Conservation (phyloP, 2,329 filamentous ascomycete species). For the Ilyonectria mors-panacis region DNA sequence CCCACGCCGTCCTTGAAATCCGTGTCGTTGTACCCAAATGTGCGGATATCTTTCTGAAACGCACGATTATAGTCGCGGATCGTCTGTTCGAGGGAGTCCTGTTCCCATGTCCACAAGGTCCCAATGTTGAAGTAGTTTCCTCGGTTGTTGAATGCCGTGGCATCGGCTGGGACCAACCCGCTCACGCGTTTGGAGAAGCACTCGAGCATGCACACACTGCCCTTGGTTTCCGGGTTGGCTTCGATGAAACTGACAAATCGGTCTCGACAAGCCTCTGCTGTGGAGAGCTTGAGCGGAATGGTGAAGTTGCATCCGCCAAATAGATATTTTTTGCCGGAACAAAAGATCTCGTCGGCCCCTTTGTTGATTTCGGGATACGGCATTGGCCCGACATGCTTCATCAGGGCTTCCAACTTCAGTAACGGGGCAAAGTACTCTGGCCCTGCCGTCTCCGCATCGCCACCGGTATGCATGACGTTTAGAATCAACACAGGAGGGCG, state of each 20-base stretch:
- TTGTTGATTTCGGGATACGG: constrained; percentile 60
- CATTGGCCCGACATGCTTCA: constrained; percentile 56
- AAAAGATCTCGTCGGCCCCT: constrained; percentile 54
- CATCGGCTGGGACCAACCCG: constrained; percentile 32
- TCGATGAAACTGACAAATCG: constrained; percentile 37
- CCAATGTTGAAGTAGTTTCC: constrained; percentile 45
- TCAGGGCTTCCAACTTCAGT: constrained; percentile 54
- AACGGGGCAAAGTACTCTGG: constrained; percentile 53
- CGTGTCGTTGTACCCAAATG: constrained; percentile 42
- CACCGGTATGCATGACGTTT: constrained; percentile 41
- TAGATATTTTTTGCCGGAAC: constrained; percentile 54
- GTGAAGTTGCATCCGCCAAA: constrained; percentile 62
- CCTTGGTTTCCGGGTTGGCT: constrained; percentile 27
- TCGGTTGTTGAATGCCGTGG: constrained; percentile 44
- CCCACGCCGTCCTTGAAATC: constrained; percentile 24
- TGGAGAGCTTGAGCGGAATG: constrained; percentile 53
- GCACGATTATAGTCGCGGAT: constrained; percentile 42
- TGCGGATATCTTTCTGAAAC: constrained; percentile 38
- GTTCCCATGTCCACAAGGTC: constrained; percentile 36
- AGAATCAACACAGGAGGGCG: constrained; percentile 36
- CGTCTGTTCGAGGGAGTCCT: constrained; percentile 33
- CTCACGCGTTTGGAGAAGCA: constrained; percentile 36
- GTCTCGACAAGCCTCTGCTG: constrained; percentile 39
- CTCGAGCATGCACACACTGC: constrained; percentile 39
- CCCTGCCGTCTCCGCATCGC: constrained; percentile 36